Conservation (phyloP, 208 protist species). For the Endotrypanum monterogeii region DNA sequence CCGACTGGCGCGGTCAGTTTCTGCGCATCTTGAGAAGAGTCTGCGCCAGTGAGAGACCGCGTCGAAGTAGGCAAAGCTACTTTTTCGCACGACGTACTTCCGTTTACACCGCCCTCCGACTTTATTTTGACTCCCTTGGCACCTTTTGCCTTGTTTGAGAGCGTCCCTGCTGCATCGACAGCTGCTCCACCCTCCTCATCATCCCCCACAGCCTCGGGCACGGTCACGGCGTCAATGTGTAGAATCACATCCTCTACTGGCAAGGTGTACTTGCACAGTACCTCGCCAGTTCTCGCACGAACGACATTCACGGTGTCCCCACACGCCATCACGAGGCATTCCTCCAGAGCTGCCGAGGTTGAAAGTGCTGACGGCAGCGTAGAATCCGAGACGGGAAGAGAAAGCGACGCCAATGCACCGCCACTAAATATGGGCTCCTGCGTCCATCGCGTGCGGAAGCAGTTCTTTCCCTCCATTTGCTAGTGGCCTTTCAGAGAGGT, state of each 20-base stretch:
- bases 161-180: slow-evolving; percentile 1
- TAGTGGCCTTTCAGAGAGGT: background rate
- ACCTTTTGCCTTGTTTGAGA: background rate
- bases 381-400: slow-evolving; percentile 26
- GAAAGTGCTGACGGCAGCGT: background rate
- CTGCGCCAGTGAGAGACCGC: background rate
- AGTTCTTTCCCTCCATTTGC: slow-evolving; percentile 88
- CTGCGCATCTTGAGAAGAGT: background rate
- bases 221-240: slow-evolving; percentile 75
- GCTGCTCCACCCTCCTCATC: background rate
- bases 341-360: slow-evolving; percentile 12
- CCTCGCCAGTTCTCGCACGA: slow-evolving; percentile 44
- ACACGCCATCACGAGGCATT: slow-evolving; percentile 79
- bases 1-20: slow-evolving; percentile 48
- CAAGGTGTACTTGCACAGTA: slow-evolving; percentile 73
- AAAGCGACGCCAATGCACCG: slow-evolving; percentile 72
- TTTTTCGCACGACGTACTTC: background rate
- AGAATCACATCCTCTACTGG: slow-evolving; percentile 88
- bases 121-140: background rate
- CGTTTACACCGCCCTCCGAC: background rate
- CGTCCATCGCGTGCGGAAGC: slow-evolving; percentile 82
- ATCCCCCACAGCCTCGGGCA: slow-evolving; percentile 15
- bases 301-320: slow-evolving; percentile 85
- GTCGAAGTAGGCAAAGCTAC: background rate
- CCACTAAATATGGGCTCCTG: slow-evolving; percentile 88